Percentiles rank a stretch among this genome's conserved stretches.
phyloP scores from a whole-genome alignment of 805 yeast species.

The Saccharomycopsis vini region DNA sequence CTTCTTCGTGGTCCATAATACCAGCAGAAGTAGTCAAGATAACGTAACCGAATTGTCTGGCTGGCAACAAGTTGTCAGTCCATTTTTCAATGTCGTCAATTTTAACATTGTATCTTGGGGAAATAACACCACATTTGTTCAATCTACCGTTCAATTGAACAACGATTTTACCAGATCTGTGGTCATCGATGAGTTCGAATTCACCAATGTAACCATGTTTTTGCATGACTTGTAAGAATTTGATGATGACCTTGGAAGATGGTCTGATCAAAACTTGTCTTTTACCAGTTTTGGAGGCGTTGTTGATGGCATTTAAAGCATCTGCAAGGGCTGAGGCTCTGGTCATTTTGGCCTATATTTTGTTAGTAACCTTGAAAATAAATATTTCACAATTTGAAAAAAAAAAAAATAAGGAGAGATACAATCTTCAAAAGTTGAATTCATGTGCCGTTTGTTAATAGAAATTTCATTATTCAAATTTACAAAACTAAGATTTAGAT shows the following conservation, averaged over 20 bases:
- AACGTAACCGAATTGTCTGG: slow-evolving; percentile 98
- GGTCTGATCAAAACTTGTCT: slow-evolving; percentile 98
- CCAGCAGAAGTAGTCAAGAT: slow-evolving; percentile 98
- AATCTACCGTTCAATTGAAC: slow-evolving; percentile 96
- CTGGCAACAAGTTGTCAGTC: slow-evolving; percentile 97
- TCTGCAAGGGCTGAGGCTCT: slow-evolving; percentile 98
- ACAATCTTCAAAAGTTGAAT: no score
- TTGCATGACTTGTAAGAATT: slow-evolving; percentile 94
- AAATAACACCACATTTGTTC: slow-evolving; percentile 98
- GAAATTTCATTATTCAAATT: no score
- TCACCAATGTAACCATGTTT: slow-evolving; percentile 98
- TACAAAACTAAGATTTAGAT: no score
- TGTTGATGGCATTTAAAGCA: slow-evolving; percentile 96
- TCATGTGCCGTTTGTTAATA: no score
- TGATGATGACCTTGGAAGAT: slow-evolving; percentile 95
- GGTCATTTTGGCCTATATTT: slow-evolving; percentile 48
- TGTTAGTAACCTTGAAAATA: no score
- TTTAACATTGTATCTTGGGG: slow-evolving; percentile 97
- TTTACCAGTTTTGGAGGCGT: slow-evolving; percentile 99
- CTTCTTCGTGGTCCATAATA: slow-evolving; percentile 99
- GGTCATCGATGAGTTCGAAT: slow-evolving; percentile 97
- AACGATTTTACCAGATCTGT: slow-evolving; percentile 97
- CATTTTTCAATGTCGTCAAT: slow-evolving; percentile 94
- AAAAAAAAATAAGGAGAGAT: no score
- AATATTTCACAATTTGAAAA: no score